Evolutionary conservation across 257 asterid genomes (phyloP).

Genomic region (Solanum chmielewskii): DNA sequence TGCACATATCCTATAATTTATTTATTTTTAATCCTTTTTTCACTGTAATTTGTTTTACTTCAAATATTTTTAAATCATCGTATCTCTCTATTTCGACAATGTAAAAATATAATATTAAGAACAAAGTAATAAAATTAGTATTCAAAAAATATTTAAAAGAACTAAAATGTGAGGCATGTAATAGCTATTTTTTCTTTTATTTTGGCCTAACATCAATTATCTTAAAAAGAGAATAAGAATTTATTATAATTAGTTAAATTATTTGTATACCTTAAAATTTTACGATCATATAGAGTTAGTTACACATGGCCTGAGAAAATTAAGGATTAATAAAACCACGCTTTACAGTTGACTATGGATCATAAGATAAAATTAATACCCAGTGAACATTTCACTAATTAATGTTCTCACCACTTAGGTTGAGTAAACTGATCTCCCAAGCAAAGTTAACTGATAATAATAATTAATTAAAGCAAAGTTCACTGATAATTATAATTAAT

Average conservation of each 20-base stretch:
- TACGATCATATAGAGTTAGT: too few species aligned
- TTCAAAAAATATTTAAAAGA: not conserved
- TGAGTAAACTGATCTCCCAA: not conserved
- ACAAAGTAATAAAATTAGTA: too few species aligned
- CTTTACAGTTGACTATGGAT: too few species aligned
- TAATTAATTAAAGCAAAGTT: not conserved
- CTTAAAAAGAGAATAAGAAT: too few species aligned
- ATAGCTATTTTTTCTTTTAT: not conserved
- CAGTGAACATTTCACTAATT: not conserved
- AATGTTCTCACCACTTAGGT: not conserved
- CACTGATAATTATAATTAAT: not conserved
- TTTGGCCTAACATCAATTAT: too few species aligned
- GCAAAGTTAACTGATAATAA: not conserved
- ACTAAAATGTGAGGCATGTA: not conserved
- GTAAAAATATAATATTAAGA: too few species aligned
- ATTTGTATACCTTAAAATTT: not conserved
- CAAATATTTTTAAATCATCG: not conserved
- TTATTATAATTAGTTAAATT: too few species aligned
- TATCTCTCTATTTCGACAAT: not conserved
- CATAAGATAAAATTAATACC: too few species aligned
- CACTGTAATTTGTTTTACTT: not conserved
- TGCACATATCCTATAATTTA: not conserved
- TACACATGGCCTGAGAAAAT: not conserved
- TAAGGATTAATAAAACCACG: too few species aligned
- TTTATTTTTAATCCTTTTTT: too few species aligned